These are phyloP conservation scores for Saussurea involucrata DNA, from an alignment of 129 eudicot species.

Conservation along the genomic window DNA sequence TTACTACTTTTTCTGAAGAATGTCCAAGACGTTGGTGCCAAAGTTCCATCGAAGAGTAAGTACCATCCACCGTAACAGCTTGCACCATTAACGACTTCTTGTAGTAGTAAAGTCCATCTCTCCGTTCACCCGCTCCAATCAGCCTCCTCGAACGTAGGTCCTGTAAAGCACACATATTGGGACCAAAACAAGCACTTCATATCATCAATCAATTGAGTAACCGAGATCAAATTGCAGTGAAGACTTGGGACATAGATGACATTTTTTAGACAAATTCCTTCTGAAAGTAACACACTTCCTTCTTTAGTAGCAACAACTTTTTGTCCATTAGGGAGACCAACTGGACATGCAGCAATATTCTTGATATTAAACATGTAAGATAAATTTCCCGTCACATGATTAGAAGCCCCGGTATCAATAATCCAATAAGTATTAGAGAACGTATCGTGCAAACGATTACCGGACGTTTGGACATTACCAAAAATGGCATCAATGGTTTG, in stretches of 20 bases:
- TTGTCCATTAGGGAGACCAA: too few species aligned
- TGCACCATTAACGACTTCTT: neutral
- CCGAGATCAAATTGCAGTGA: neutral
- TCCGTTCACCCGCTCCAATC: neutral
- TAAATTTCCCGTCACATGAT: too few species aligned
- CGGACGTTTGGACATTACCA: neutral
- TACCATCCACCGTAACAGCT: neutral
- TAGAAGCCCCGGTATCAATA: too few species aligned
- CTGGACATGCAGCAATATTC: too few species aligned
- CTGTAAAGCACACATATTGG: neutral
- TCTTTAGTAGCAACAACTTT: too few species aligned
- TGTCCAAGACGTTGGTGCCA: neutral
- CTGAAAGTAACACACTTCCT: too few species aligned
- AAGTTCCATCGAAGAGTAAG: neutral
- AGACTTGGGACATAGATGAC: too few species aligned
- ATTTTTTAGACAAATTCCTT: too few species aligned
- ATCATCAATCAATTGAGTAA: neutral
- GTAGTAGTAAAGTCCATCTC: constrained; percentile 21
- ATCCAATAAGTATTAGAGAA: too few species aligned
- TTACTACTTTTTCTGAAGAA: neutral
- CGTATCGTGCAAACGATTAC: neutral
- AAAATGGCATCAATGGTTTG: neutral
- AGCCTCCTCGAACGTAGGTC: neutral
- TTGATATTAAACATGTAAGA: too few species aligned
- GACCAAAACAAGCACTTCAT: neutral